Percentiles rank a stretch among this genome's conserved stretches.
phyloP scores from a whole-genome alignment of 2,329 filamentous ascomycete genomes.

The Penicillium fuscoglaucum region DNA sequence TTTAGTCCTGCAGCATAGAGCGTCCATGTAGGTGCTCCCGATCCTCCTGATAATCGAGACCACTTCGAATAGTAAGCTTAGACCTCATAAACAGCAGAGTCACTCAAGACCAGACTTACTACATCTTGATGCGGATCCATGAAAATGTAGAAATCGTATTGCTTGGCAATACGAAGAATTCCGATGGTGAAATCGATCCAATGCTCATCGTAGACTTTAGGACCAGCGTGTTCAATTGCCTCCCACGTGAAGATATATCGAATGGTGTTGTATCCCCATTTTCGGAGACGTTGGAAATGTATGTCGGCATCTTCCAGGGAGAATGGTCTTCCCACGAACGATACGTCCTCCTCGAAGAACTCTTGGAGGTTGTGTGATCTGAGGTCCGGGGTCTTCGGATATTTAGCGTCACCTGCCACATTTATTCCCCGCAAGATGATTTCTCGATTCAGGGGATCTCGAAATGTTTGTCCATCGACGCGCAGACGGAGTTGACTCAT shows the following conservation, averaged over 20 bases:
- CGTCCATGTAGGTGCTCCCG: constrained; percentile 97
- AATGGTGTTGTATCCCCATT: constrained; percentile 94
- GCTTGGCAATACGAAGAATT: constrained; percentile 76
- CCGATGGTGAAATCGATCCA: constrained; percentile 91
- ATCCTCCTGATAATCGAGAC: constrained; percentile 92
- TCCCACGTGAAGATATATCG: constrained; percentile 99
- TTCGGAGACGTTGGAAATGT: constrained; percentile 82
- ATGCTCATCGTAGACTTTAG: constrained; percentile 87
- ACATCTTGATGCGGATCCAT: constrained; percentile 99
- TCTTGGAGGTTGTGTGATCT: constrained; percentile 74
- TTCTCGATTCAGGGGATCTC: constrained; percentile 77
- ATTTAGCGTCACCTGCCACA: constrained; percentile 85
- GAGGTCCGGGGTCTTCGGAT: constrained; percentile 75
- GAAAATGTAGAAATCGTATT: constrained; percentile 92
- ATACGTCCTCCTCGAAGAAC: constrained; percentile 94
- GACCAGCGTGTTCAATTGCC: constrained; percentile 87
- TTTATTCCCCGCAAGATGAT: constrained; percentile 92
- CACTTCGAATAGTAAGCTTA: constrained; percentile 57
- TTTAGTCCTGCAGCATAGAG: constrained; percentile 91
- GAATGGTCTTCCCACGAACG: constrained; percentile 85
- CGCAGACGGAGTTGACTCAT: constrained; percentile 61
- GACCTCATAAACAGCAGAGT: no score
- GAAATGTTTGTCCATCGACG: constrained; percentile 83
- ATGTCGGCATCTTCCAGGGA: constrained; percentile 75
- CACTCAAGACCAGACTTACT: constrained; percentile 51